These are phyloP conservation scores for Mucor plumbeus DNA, from an alignment of 371 early-diverging fungal genomes.

Conservation along the genomic window DNA sequence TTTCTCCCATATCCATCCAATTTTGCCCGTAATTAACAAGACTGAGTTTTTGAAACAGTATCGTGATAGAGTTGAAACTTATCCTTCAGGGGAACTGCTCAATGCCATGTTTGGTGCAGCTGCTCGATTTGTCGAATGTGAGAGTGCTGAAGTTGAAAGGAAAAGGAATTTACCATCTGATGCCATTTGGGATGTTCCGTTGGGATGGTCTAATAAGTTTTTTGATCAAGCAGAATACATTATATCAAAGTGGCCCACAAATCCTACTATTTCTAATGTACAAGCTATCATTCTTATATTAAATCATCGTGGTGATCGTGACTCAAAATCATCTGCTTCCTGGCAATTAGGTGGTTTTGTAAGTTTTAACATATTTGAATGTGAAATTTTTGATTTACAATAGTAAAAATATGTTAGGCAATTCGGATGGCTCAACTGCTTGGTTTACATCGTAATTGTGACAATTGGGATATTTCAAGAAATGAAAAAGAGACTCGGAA, in stretches of 20 bases:
- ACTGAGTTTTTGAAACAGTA: conserved; percentile 45
- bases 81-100: conserved; percentile 37
- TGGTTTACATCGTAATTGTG: conserved; percentile 44
- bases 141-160: conserved; percentile 23
- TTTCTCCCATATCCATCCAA: conserved; percentile 50
- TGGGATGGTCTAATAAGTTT: conserved; percentile 47
- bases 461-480: conserved; percentile 43
- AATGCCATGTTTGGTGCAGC: conserved; percentile 59
- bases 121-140: conserved; percentile 47
- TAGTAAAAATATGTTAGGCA: conserved; percentile 4
- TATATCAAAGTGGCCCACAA: conserved; percentile 22
- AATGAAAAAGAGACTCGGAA: conserved; percentile 46
- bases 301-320: conserved; percentile 40
- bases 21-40: conserved; percentile 48
- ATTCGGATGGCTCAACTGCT: conserved; percentile 36
- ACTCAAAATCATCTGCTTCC: conserved; percentile 44
- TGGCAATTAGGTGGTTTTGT: conserved; percentile 49
- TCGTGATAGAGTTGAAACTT: conserved; percentile 33
- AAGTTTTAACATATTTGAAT: not conserved
- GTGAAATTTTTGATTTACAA: not conserved
- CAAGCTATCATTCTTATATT: conserved; percentile 46
- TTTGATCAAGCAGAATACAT: conserved; percentile 44
- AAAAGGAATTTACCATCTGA: conserved; percentile 27
- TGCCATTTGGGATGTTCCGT: conserved; percentile 46
- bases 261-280: conserved; percentile 39